Evolutionary conservation across 2,329 filamentous ascomycete genomes (phyloP), one percentile per base, ranked within the genome.

Genomic region (Sphaceloma murrayae): DNA sequence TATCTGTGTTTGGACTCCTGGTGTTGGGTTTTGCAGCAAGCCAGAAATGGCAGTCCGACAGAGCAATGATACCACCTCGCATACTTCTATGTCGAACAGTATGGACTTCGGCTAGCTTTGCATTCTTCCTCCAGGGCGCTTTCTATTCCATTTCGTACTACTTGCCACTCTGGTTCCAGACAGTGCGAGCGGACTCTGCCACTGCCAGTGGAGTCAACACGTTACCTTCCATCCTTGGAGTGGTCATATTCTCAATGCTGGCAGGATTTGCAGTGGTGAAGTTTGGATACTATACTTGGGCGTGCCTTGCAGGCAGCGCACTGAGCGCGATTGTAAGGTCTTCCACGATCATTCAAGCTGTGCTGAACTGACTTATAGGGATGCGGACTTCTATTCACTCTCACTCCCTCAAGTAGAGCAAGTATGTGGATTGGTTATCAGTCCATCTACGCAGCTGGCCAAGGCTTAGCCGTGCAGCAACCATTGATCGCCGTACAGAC

Each of bases 401-500:
- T 69, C 2, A 54, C 60, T 11, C 51, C 62, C 1, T 49, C 52
- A 27, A 65, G 67, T 2, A 49, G 61, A 0, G 54, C 57, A 0
- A 56, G 50, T 2, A 55, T 60, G 24, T 72, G 67, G 68, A 64
- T 71, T 13, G 69, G 68, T 8, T 73, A 65, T 52, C 67, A 73
- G 43, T 56, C 67, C 4, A 48, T 73, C 2, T 46, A 61, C 4
- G 70, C 67, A n/a, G 53, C 63, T 2, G 66, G 68, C 1, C 53
- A 65, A 7, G 70, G 69, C 2, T 48, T 64, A 5, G 53, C 53
- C 18, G 55, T 67, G n/a, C 64, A 68, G 38, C 57, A 65, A 26
- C 60, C 59, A 8, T 59, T 63, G 46, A 62, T 67, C 27, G 57
- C 60, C 9, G 62, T 58, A 4, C 66, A 69, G 39, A 60, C 59